Percentiles rank a stretch among this genome's conserved stretches.
Evolutionary conservation across 306 rosid species (phyloP).

Genomic region (Dalbergia cochinchinensis): DNA sequence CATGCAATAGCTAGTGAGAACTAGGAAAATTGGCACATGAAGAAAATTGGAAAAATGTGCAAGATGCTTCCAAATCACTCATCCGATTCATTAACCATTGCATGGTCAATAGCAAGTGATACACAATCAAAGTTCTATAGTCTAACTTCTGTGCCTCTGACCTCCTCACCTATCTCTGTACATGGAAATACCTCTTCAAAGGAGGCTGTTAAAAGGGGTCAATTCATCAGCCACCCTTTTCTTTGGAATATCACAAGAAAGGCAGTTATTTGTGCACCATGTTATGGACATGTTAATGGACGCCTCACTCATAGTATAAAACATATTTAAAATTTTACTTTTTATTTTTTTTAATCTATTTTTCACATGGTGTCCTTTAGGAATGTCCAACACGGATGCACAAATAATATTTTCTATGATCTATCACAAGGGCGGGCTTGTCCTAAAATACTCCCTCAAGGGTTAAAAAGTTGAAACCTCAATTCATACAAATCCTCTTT

Average conservation of each 20-base stretch:
- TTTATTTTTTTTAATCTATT: too few relatives aligned
- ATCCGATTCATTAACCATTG: conserved; percentile 39
- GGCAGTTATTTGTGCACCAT: not conserved
- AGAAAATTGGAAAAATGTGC: conserved; percentile 4
- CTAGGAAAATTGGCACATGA: not conserved
- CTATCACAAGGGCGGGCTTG: not conserved
- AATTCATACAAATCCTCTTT: conserved; percentile 41
- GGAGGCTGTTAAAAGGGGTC: conserved; percentile 33
- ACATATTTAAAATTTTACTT: too few relatives aligned
- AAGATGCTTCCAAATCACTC: conserved; percentile 36
- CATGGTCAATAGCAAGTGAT: conserved; percentile 29
- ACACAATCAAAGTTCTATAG: conserved; percentile 31
- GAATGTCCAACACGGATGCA: too few relatives aligned
- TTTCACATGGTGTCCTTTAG: too few relatives aligned
- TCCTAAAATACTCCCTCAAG: conserved; percentile 44
- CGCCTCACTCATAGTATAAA: too few relatives aligned
- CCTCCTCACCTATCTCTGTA: conserved; percentile 42
- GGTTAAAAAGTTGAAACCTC: conserved; percentile 26
- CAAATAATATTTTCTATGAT: too few relatives aligned
- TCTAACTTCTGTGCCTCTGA: conserved; percentile 31
- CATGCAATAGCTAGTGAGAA: too few relatives aligned
- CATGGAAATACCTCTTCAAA: conserved; percentile 43
- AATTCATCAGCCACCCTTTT: conserved; percentile 34
- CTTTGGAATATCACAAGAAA: not conserved
- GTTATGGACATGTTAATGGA: too few relatives aligned